Evolutionary conservation across 2,329 filamentous ascomycete genomes (phyloP).

Genomic region (Clonostachys rhizophaga): DNA sequence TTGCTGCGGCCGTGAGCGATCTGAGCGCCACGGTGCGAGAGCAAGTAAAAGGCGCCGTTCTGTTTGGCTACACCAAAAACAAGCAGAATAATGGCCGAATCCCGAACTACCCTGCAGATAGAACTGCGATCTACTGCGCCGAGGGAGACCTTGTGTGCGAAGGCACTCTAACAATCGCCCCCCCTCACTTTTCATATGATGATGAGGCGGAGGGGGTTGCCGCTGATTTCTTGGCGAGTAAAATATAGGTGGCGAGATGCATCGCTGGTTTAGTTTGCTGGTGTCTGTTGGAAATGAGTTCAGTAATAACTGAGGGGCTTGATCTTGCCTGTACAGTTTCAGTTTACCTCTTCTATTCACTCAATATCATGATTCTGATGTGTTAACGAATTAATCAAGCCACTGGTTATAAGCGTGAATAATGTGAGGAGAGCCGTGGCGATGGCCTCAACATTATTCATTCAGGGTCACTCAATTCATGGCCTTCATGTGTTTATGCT

Average conservation of each 20-base stretch:
- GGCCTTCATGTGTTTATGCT: too few species aligned
- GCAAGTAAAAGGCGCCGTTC: conserved; percentile 27
- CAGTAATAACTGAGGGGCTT: too few species aligned
- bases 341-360: too few species aligned
- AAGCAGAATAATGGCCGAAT: conserved; percentile 30
- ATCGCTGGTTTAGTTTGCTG: too few species aligned
- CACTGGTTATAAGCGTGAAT: too few species aligned
- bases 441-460: too few species aligned
- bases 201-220: conserved; percentile 5
- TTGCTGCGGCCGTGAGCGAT: conserved; percentile 27
- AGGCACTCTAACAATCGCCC: conserved; percentile 25
- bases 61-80: conserved; percentile 38
- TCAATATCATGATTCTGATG: too few species aligned
- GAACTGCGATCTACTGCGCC: conserved; percentile 31
- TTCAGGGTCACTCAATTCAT: too few species aligned
- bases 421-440: too few species aligned
- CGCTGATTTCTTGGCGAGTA: conserved; percentile 1
- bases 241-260: neutral
- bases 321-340: too few species aligned
- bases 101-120: conserved; percentile 24
- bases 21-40: conserved; percentile 18
- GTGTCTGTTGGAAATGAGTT: too few species aligned
- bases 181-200: conserved; percentile 23
- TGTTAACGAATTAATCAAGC: too few species aligned
- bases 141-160: conserved; percentile 25